Evolutionary conservation across 192 early-diverging fungal genomes (phyloP).

Genomic region (Rhizophagus clarus): DNA sequence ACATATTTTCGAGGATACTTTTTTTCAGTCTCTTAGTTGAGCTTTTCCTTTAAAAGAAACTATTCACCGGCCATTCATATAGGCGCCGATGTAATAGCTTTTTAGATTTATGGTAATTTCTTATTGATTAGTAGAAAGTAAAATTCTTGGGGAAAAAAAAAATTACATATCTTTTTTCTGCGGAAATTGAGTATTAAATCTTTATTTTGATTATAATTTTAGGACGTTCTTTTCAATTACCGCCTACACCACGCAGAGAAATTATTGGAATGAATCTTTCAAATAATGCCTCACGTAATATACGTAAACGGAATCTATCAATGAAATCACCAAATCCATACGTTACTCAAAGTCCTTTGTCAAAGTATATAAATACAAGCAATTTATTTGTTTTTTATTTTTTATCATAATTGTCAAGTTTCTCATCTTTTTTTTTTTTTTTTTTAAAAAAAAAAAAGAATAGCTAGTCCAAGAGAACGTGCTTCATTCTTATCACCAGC

Average conservation of each 20-base stretch:
- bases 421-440: background rate
- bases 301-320: conserved; percentile 39
- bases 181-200: background rate
- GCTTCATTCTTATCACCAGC: conserved; percentile 45
- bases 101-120: conserved; percentile 26
- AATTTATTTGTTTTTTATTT: background rate
- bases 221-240: conserved; percentile 56
- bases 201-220: conserved; percentile 11
- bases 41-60: background rate
- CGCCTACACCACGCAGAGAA: conserved; percentile 67
- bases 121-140: background rate
- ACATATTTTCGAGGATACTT: background rate
- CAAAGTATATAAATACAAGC: conserved; percentile 28
- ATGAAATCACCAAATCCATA: conserved; percentile 37
- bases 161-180: background rate
- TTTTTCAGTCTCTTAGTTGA: background rate
- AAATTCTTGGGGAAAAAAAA: background rate
- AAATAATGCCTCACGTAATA: conserved; percentile 61
- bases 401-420: background rate
- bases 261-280: conserved; percentile 61
- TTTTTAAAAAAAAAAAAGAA: background rate
- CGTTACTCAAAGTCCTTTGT: conserved; percentile 28
- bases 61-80: background rate
- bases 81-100: background rate
- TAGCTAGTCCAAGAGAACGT: conserved; percentile 37